These are phyloP conservation scores for Phaffia australis DNA, from an alignment of 768 basidiomycete species.

Conservation along the genomic window DNA sequence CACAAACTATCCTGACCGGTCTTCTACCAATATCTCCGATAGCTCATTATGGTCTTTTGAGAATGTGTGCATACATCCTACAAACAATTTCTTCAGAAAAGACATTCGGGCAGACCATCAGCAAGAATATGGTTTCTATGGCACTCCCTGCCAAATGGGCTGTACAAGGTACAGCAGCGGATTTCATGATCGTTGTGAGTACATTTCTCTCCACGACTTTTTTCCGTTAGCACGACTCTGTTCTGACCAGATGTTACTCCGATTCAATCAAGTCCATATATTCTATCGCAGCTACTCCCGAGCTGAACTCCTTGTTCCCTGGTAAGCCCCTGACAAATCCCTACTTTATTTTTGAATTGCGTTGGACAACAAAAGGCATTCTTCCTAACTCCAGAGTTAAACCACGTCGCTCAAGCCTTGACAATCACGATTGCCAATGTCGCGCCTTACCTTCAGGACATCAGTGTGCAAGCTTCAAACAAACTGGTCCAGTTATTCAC, in stretches of 20 bases:
- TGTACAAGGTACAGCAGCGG: conserved; percentile 59
- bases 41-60: conserved; percentile 86
- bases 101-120: conserved; percentile 60
- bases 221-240: background rate
- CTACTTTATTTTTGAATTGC: background rate
- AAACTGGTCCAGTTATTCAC: conserved; percentile 78
- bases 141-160: conserved; percentile 68
- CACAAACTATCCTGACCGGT: background rate
- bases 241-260: background rate
- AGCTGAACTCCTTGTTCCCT: conserved; percentile 77
- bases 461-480: conserved; percentile 69
- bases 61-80: conserved; percentile 79
- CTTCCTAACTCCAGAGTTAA: background rate
- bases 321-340: background rate
- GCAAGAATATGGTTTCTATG: conserved; percentile 46
- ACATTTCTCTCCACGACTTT: background rate
- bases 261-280: conserved; percentile 58
- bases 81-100: conserved; percentile 81
- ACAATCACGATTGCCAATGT: conserved; percentile 81
- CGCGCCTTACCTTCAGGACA: conserved; percentile 71
- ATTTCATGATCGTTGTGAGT: conserved; percentile 76
- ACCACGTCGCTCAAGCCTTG: conserved; percentile 46
- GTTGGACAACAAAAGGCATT: background rate
- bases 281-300: conserved; percentile 76
- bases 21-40: conserved; percentile 13